Percentiles rank a stretch among this genome's conserved stretches.
Evolutionary conservation across 257 asterid genomes (phyloP).

Genomic region (Capsicum chinense): DNA sequence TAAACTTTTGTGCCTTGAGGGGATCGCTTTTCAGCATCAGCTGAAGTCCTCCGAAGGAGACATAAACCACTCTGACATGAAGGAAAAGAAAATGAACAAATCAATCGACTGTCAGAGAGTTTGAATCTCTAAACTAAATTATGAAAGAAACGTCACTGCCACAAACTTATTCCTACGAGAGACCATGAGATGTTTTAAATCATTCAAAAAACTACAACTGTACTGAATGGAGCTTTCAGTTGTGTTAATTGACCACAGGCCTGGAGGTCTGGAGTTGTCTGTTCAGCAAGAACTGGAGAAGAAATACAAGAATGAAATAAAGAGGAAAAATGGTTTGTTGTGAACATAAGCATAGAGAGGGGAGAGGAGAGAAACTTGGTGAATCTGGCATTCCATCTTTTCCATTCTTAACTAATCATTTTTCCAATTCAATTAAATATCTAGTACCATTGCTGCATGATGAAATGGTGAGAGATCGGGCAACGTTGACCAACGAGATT

Average conservation of each 20-base stretch:
- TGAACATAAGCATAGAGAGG: background rate
- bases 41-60: slow-evolving; percentile 95
- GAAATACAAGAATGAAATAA: background rate
- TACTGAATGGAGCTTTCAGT: background rate
- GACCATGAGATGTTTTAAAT: background rate
- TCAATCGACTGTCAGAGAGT: slow-evolving; percentile 20
- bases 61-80: slow-evolving; percentile 55
- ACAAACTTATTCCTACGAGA: background rate
- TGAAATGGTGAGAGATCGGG: background rate
- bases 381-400: background rate
- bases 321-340: background rate
- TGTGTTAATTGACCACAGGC: background rate
- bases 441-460: background rate
- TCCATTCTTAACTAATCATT: background rate
- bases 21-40: slow-evolving; percentile 71
- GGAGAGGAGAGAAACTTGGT: slow-evolving; percentile 3
- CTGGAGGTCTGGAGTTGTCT: background rate
- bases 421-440: background rate
- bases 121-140: slow-evolving; percentile 14
- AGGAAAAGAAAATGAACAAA: slow-evolving; percentile 19
- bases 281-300: slow-evolving; percentile 22
- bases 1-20: slow-evolving; percentile 58
- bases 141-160: background rate
- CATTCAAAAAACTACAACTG: background rate
- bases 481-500: slow-evolving; percentile 11